Percentiles rank a stretch among this genome's conserved stretches.
Evolutionary conservation across 2,329 filamentous ascomycete genomes (phyloP).

Genomic region (Colletotrichum sp.): DNA sequence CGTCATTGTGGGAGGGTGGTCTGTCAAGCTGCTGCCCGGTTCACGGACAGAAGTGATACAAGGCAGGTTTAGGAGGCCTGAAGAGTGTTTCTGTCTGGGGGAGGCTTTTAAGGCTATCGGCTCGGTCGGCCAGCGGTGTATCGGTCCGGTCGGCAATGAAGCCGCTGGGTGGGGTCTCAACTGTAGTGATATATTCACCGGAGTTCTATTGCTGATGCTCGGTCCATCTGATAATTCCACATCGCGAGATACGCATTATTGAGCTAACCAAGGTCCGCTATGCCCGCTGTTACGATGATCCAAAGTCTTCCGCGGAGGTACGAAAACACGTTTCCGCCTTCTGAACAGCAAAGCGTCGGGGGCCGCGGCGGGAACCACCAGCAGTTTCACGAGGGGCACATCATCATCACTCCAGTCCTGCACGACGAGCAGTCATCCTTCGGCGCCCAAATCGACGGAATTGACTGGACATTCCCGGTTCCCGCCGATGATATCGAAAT

Average conservation of each 20-base stretch:
- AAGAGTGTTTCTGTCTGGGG: not conserved
- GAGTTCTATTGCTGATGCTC: not conserved
- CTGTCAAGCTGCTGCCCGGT: not conserved
- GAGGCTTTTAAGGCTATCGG: not conserved
- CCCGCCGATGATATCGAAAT: not conserved
- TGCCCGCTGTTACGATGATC: not conserved
- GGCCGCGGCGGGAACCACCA: not conserved
- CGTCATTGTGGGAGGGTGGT: not conserved
- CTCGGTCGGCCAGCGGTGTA: not conserved
- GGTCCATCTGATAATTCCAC: not conserved
- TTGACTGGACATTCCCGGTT: not conserved
- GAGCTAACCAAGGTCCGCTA: not conserved
- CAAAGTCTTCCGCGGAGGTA: not conserved
- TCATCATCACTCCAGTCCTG: not conserved
- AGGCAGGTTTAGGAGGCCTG: not conserved
- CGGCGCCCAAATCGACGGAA: not conserved
- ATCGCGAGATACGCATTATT: not conserved
- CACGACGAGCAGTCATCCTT: not conserved
- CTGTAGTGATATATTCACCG: not conserved
- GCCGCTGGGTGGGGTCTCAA: not conserved
- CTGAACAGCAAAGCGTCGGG: not conserved
- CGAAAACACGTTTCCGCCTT: not conserved
- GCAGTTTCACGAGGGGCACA: not conserved
- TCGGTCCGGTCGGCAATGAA: not conserved
- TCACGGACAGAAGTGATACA: not conserved